Conservation (phyloP, 2,329 filamentous ascomycete species). For the Penicillium hordei region DNA sequence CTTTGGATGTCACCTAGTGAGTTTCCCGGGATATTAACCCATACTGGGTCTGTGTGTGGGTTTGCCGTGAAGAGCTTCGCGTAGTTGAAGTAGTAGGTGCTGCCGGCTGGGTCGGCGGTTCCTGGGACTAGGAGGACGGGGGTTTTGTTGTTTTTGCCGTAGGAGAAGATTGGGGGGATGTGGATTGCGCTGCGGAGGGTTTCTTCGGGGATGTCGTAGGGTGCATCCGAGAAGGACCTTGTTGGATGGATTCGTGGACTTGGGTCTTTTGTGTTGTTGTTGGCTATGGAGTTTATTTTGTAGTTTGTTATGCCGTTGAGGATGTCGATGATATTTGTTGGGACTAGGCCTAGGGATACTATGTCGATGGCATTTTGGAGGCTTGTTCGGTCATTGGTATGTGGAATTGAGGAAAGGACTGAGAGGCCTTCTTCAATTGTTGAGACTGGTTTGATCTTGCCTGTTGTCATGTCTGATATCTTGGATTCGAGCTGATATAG, state of each 20-base stretch:
- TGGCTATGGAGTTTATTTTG: constrained; percentile 9
- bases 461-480: not conserved
- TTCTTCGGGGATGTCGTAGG: constrained; percentile 5
- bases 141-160: not conserved
- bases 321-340: not conserved
- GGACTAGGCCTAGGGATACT: constrained; percentile 2
- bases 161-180: constrained; percentile 5
- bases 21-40: constrained; percentile 10
- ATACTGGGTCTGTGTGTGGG: constrained; percentile 4
- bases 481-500: not conserved
- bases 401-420: not conserved
- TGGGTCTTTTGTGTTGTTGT: constrained; percentile 4
- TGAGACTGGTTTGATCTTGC: not conserved
- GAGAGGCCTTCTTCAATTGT: not conserved
- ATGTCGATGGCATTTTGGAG: not conserved
- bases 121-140: constrained; percentile 6
- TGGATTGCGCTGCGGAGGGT: constrained; percentile 8
- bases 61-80: constrained; percentile 1
- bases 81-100: constrained; percentile 10
- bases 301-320: not conserved
- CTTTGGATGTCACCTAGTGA: constrained; percentile 7
- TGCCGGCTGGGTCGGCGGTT: constrained; percentile 6
- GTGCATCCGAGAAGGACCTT: constrained; percentile 1
- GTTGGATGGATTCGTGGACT: constrained; percentile 3
- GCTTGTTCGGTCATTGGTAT: not conserved